A percentile compares a stretch with the other conserved stretches of the same genome.
Conservation (phyloP, 2,329 filamentous ascomycete species). For the Sporothrix sp. region DNA sequence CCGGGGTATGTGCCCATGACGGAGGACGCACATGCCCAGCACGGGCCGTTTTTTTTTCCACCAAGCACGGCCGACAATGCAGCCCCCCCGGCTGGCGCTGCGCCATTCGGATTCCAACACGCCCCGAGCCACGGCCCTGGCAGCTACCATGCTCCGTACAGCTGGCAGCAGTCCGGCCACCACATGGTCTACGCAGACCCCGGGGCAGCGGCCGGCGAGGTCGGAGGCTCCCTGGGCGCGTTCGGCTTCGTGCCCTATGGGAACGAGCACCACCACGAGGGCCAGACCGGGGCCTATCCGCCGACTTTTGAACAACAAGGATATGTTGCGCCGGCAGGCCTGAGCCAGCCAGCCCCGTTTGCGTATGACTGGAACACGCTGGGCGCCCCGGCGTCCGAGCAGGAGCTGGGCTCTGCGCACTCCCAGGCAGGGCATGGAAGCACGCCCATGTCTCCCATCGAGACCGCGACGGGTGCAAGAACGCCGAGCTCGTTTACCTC, state of each 20-base stretch:
- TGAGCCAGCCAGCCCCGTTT: not conserved
- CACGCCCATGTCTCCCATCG: not conserved
- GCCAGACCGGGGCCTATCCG: not conserved
- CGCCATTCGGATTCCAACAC: not conserved
- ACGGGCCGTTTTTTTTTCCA: not conserved
- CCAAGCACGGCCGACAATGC: not conserved
- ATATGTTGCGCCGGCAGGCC: not conserved
- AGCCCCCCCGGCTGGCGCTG: not conserved
- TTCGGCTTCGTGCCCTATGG: not conserved
- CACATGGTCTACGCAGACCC: not conserved
- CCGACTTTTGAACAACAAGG: no score
- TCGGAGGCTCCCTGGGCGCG: not conserved
- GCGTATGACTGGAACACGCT: conserved; percentile 2
- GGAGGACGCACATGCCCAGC: not conserved
- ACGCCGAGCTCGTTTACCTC: conserved; percentile 2
- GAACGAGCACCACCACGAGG: not conserved
- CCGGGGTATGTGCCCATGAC: not conserved
- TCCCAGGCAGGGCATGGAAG: not conserved
- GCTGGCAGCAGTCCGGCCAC: conserved; percentile 1
- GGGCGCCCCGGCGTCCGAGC: not conserved
- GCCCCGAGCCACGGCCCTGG: no score
- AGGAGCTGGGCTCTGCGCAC: not conserved
- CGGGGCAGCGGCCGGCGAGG: not conserved
- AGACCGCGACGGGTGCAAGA: not conserved
- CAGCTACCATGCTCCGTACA: not conserved